A percentile compares a stretch with the other conserved stretches of the same genome.
These are phyloP conservation scores for Arthrobotrys pseudoclavata DNA, from an alignment of 2,329 filamentous ascomycete species.

Conservation along the genomic window DNA sequence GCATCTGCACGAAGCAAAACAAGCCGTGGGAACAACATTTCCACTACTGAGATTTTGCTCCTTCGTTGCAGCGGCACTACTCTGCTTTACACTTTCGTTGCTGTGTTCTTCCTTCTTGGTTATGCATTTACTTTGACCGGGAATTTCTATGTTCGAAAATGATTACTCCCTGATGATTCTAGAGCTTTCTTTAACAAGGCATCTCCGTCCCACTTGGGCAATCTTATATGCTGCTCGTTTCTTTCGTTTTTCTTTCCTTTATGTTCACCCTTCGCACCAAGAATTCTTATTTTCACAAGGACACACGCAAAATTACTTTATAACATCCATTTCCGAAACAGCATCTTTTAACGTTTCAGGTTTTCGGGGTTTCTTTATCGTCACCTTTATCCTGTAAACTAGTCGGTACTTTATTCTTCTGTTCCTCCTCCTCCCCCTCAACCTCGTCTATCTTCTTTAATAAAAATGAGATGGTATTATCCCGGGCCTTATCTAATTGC, in stretches of 20 bases:
- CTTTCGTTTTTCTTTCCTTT: not conserved
- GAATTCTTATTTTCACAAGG: not conserved
- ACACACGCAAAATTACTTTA: not conserved
- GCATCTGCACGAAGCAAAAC: conserved; percentile 22
- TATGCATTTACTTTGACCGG: not conserved
- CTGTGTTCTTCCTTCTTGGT: not conserved
- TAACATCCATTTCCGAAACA: not conserved
- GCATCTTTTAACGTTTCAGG: not conserved
- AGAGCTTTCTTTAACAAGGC: not conserved
- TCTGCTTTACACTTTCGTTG: not conserved
- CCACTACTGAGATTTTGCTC: conserved; percentile 31
- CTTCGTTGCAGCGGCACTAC: not conserved
- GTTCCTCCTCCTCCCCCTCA: conserved; percentile 66
- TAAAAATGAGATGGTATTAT: conserved; percentile 71
- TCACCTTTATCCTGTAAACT: conserved; percentile 1
- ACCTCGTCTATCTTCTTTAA: conserved; percentile 71
- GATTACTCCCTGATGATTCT: not conserved
- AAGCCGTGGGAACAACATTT: conserved; percentile 48
- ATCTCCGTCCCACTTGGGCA: not conserved
- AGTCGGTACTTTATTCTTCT: conserved; percentile 6
- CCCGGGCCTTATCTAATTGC: conserved; percentile 70
- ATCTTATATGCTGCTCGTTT: not conserved
- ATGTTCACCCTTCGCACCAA: not conserved
- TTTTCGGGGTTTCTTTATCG: conserved; percentile 7
- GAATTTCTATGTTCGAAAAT: not conserved